phyloP scores from a whole-genome alignment of 2,329 filamentous ascomycete genomes.

The Aspergillus tubingensis region DNA sequence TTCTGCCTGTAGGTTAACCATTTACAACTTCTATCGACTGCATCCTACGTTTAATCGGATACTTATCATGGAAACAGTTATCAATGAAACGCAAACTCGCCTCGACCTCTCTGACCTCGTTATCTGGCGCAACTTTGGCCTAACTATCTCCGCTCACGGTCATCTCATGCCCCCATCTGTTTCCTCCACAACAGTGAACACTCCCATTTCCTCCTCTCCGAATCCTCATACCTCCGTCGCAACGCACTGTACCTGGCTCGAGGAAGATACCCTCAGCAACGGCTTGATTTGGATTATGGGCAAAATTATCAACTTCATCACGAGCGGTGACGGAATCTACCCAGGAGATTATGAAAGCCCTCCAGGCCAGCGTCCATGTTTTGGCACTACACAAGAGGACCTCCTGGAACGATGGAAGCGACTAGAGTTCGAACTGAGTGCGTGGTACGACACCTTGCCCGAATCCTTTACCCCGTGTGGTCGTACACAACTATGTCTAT shows the following conservation, averaged over 20 bases:
- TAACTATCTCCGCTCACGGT: conserved; percentile 3
- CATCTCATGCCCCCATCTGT: not conserved
- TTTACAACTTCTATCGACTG: too few relatives aligned
- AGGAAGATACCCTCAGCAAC: conserved; percentile 20
- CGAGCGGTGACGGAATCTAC: conserved; percentile 15
- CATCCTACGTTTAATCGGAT: too few relatives aligned
- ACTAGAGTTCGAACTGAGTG: conserved; percentile 53
- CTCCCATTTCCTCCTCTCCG: too few relatives aligned
- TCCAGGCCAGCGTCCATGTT: conserved; percentile 8
- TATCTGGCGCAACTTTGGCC: conserved; percentile 20
- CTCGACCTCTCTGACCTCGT: conserved; percentile 18
- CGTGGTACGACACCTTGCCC: conserved; percentile 57
- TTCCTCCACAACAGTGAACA: too few relatives aligned
- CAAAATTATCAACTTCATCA: conserved; percentile 21
- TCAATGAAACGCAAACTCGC: conserved; percentile 20
- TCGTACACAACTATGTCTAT: conserved; percentile 35
- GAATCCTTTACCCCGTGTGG: conserved; percentile 55
- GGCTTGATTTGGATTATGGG: conserved; percentile 22
- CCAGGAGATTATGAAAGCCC: conserved; percentile 14
- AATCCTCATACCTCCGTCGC: too few relatives aligned
- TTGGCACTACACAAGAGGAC: conserved; percentile 18
- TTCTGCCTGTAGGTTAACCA: conserved; percentile 19
- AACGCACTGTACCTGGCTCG: not conserved
- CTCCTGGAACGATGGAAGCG: conserved; percentile 49
- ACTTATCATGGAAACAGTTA: conserved; percentile 9